Evolutionary conservation across 108 stramenopile genomes (phyloP), one percentile per base, ranked within the genome.

Genomic region (Asterionellopsis glacialis): DNA sequence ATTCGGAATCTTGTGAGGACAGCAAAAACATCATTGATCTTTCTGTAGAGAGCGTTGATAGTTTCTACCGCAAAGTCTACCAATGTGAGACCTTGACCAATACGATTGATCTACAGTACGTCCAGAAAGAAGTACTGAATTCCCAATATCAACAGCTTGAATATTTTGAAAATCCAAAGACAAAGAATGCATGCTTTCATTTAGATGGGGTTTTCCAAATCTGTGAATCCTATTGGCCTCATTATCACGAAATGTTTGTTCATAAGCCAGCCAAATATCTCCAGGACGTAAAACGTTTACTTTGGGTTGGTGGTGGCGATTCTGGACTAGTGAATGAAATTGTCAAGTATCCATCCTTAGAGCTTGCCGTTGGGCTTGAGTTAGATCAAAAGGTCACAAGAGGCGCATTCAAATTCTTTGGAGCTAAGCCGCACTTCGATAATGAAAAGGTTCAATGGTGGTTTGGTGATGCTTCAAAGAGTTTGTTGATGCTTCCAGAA

Each of bases 211-310:
- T 84, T 45, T 47, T 87, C 19, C 92, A 93, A 60, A 88, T 88
- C 45, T 90, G 88, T 41, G 56, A 74, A 41, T 59, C 60, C 25
- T 93, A 90, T 58, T 83, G 92, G 22, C 88, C 92, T 6, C 88
- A 93, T 53, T 90, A 90, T 65, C 92, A 93, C 48, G 92, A 93
- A 63, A 73, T 68, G 28, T 69, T 71, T 26, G 77, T 88, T n/a
- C 85, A 93, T 69, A 82, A 88, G 62, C 75, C 92, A 33, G 88
- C 92, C 0, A 81, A 85, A 14, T 91, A 78, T 51, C 27, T 91
- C 43, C 61, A 82, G 24, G 58, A 50, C 0, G 65, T 91, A 43
- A 75, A 76, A 49, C 77, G 84, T 19, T 72, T 76, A 19, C 68
- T 78, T 0, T 80, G 72, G 48, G 67, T 86, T 16, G 81, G 79